Evolutionary conservation across 768 basidiomycete genomes (phyloP).

Genomic region (Phylloporus arenicola): DNA sequence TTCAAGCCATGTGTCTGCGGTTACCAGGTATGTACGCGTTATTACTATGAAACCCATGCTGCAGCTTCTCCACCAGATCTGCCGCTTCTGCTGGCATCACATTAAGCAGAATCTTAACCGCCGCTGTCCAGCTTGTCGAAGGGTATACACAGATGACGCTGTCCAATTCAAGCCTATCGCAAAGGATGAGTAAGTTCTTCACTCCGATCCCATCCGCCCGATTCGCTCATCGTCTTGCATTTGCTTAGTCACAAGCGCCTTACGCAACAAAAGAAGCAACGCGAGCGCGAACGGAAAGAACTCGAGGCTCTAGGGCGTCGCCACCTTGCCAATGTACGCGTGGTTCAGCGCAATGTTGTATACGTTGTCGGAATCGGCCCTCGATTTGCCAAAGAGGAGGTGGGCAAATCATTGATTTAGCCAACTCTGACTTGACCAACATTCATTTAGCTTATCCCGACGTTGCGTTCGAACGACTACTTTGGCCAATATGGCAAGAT

Average conservation of each 20-base stretch:
- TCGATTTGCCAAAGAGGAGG: constrained; percentile 94
- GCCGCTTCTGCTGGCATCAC: constrained; percentile 99
- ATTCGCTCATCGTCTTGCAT: constrained; percentile 13
- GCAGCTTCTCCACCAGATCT: constrained; percentile 59
- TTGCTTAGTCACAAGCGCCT: constrained; percentile 80
- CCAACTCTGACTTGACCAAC: constrained; percentile 1
- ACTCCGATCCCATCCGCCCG: not conserved
- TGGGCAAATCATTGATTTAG: constrained; percentile 32
- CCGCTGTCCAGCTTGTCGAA: constrained; percentile 92
- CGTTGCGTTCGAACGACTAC: constrained; percentile 90
- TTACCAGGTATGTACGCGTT: constrained; percentile 66
- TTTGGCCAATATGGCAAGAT: constrained; percentile 99
- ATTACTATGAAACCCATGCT: constrained; percentile 13
- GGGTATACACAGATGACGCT: constrained; percentile 86
- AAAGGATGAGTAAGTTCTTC: constrained; percentile 81
- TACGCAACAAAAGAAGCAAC: constrained; percentile 90
- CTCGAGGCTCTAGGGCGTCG: constrained; percentile 80
- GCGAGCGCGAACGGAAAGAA: constrained; percentile 94
- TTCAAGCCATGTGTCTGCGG: constrained; percentile 99
- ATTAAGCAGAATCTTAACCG: constrained; percentile 95
- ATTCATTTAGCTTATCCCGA: constrained; percentile 68
- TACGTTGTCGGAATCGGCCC: constrained; percentile 95
- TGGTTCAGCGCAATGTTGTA: constrained; percentile 94
- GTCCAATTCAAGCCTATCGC: constrained; percentile 95
- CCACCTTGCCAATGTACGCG: constrained; percentile 86